Base-by-base conservation (phyloP, 352 stramenopile species). In the Blastocystis sp. region DNA sequence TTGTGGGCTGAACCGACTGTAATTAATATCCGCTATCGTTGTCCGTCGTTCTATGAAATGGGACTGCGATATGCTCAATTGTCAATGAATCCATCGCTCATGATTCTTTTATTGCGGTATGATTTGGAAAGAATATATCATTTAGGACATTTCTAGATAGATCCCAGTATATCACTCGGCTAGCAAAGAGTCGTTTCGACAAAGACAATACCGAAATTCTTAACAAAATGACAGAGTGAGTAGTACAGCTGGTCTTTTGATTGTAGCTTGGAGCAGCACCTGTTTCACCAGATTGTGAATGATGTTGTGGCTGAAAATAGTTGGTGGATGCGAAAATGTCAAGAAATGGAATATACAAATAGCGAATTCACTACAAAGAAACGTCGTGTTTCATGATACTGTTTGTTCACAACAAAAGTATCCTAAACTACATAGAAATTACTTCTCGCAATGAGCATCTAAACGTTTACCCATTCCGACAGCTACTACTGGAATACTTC, bases 1-100 rank as follows among this genome's bases (percentile, higher is more conserved):
- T 37, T 69, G n/a, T 69, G 59, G 59, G 59, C 59, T 69, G 59
- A 69, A 39, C 59, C 59, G 7, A 69, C 59, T 2, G 59, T 43
- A 21, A 43, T 69, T 9, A 69, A 69, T 69, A 32, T 69, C 2
- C 59, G 59, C 32, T 46, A 43, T 43, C n/a, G 32, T 21, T 69
- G 59, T 32, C 59, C 59, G 32, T 37, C 32, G 24, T 69, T 69
- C 37, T 69, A 69, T 32, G n/a, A 37, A 21, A 37, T 69, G 12
- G 59, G 59, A 69, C 11, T 11, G 1, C n/a, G 32, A 35, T 37
- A 43, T 37, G 59, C 59, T 2, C 59, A 69, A 39, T 24, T 69
- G 1, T 46, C 12, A 16, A 2, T 1, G 16, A 21, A 69, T 35
- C 59, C 59, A 9, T 69, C 59, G 1, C 32, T 69, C 5, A 6